Base-by-base conservation (phyloP, 2,329 filamentous ascomycete species). In the Rhexocercosporidium sp. region DNA sequence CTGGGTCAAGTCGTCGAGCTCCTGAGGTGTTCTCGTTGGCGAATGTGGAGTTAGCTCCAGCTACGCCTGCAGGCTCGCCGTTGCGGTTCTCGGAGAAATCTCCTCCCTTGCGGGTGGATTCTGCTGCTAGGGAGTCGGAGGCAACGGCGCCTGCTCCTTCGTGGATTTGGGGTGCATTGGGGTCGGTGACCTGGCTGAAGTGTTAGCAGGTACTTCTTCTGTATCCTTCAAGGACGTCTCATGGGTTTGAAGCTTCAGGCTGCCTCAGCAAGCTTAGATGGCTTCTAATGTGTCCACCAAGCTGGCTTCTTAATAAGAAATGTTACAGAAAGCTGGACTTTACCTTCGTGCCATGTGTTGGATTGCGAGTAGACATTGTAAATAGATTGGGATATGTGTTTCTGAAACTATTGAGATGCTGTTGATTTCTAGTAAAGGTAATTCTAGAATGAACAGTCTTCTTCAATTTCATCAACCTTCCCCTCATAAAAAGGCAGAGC, bases 41-140 rank as follows among this genome's bases (percentile, higher is more conserved):
- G 61, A 86, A 81, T 22, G 83, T 89, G 39, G 83, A 86, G 56
- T 83, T 82, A n/a, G 73, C 72, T 49, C 85, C 85, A 9, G 81
- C 79, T 59, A 88, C 84, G 16, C 79, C 77, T 37, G 81, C 80
- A 6, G 82, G 82, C 47, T 83, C 81, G 66, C 84, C 81, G 69
- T 84, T 81, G 27, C 83, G 81, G 79, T 92, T 92, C 65, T 84
- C 77, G 47, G 84, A 81, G 73, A 92, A 93, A 14, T 78, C 81
- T 70, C 91, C 92, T 66, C 84, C 84, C 25, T 81, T 72, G 56
- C 82, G 80, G 67, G 88, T 79, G 0, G 92, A 96, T 75, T 95
- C 90, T 66, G 88, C 90, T 12, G 93, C 93, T 5, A 96, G 88
- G 7, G 92, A 95, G 79, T 91, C 91, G 16, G 85, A 81, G 53